These are phyloP conservation scores for Acacia concinna DNA, from an alignment of 331 rosid species.

Conservation along the genomic window DNA sequence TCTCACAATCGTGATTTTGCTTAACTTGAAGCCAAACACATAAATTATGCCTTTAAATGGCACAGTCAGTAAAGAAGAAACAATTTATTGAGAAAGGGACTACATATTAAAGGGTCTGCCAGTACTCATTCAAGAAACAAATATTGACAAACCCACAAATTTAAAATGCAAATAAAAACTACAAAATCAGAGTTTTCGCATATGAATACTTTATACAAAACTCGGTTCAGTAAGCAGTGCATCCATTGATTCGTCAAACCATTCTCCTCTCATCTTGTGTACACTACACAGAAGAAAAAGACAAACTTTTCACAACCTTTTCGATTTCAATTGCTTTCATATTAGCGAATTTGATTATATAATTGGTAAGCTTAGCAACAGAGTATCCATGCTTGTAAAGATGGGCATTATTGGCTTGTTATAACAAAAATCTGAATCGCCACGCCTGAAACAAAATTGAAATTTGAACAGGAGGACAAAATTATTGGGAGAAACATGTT, in stretches of 20 bases:
- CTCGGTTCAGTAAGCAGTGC: background rate
- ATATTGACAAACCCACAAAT: background rate
- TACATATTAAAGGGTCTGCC: slow-evolving; percentile 5
- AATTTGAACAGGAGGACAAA: slow-evolving; percentile 8
- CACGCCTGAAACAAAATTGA: background rate
- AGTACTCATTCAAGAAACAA: background rate
- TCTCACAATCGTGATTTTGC: slow-evolving; percentile 15
- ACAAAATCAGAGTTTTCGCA: background rate
- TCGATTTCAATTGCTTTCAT: slow-evolving; percentile 15
- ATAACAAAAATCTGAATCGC: background rate
- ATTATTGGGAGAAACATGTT: background rate
- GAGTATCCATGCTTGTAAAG: background rate
- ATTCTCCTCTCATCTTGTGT: too few relatives aligned
- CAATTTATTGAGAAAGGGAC: slow-evolving; percentile 10
- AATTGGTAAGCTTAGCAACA: background rate
- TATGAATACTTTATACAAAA: too few relatives aligned
- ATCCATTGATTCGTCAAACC: too few relatives aligned
- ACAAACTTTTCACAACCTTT: background rate
- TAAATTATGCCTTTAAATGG: slow-evolving; percentile 5
- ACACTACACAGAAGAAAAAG: background rate
- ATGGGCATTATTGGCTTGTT: background rate
- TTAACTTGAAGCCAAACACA: background rate
- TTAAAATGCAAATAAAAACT: background rate
- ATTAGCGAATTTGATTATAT: background rate
- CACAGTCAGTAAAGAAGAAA: slow-evolving; percentile 17